Evolutionary conservation across 2,329 filamentous ascomycete species (phyloP).

Genomic region (Claviceps sp.): DNA sequence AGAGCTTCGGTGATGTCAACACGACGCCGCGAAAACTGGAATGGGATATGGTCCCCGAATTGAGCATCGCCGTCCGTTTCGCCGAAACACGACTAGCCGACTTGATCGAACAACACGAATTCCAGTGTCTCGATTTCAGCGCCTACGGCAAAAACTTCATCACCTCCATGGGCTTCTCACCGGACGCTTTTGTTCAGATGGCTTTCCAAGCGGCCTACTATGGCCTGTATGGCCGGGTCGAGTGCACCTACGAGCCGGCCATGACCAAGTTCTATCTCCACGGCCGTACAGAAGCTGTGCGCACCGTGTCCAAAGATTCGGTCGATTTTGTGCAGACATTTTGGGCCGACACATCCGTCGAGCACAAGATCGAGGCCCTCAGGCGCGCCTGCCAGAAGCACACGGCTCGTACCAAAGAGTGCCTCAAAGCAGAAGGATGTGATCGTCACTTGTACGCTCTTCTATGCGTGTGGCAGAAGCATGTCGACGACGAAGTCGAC

Average conservation of each 20-base stretch:
- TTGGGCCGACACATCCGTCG: conserved; percentile 79
- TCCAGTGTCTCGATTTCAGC: conserved; percentile 77
- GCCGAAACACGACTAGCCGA: conserved; percentile 90
- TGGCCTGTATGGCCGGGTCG: conserved; percentile 82
- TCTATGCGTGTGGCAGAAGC: conserved; percentile 88
- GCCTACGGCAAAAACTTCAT: conserved; percentile 96
- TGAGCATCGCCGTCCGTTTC: conserved; percentile 83
- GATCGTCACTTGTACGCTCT: conserved; percentile 90
- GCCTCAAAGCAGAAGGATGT: conserved; percentile 79
- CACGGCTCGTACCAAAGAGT: conserved; percentile 64
- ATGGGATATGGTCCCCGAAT: conserved; percentile 92
- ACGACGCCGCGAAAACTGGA: conserved; percentile 92
- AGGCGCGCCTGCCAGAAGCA: conserved; percentile 76
- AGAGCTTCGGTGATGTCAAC: conserved; percentile 83
- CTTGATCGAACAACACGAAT: conserved; percentile 92
- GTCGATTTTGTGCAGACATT: conserved; percentile 87
- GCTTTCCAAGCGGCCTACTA: conserved; percentile 98
- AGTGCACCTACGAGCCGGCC: conserved; percentile 93
- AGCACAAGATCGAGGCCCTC: conserved; percentile 75
- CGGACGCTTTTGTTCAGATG: conserved; percentile 97
- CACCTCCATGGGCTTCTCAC: conserved; percentile 90
- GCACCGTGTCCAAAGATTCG: conserved; percentile 70
- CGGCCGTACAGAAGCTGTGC: conserved; percentile 86
- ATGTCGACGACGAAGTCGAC: conserved; percentile 52
- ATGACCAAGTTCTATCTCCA: conserved; percentile 96